These are phyloP conservation scores for Podaxis mareebaensis DNA, from an alignment of 768 basidiomycete genomes.

Conservation along the genomic window DNA sequence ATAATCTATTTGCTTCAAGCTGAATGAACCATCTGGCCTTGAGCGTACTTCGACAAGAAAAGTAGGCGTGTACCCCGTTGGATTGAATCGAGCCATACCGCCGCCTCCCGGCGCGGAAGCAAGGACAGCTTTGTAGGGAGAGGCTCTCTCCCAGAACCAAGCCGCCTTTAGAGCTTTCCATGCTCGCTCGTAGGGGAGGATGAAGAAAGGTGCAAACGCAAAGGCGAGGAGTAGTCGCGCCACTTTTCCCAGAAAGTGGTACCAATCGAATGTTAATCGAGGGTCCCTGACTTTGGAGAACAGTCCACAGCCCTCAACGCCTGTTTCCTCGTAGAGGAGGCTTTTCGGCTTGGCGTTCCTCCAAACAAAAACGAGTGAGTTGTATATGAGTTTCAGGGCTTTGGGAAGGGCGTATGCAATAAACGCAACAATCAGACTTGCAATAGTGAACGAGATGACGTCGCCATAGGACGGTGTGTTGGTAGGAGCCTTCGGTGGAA, in stretches of 20 bases:
- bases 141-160: not conserved
- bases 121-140: not conserved
- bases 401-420: not conserved
- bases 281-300: not conserved
- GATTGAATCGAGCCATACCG: not conserved
- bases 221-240: not conserved
- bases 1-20: not conserved
- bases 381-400: not conserved
- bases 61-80: not conserved
- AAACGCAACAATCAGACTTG: not conserved
- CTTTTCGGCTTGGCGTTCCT: not conserved
- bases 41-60: not conserved
- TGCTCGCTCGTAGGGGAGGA: not conserved
- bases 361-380: not conserved
- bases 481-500: not conserved
- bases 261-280: not conserved
- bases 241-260: not conserved
- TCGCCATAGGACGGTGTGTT: not conserved
- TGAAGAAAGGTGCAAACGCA: not conserved
- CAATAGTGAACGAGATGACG: not conserved
- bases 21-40: not conserved
- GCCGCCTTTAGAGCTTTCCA: not conserved
- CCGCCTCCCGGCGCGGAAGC: not conserved
- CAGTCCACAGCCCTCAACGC: constrained; percentile 5
- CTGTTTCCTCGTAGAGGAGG: not conserved